Conservation (phyloP, 257 asterid genomes). For the Solanum medicagineum region DNA sequence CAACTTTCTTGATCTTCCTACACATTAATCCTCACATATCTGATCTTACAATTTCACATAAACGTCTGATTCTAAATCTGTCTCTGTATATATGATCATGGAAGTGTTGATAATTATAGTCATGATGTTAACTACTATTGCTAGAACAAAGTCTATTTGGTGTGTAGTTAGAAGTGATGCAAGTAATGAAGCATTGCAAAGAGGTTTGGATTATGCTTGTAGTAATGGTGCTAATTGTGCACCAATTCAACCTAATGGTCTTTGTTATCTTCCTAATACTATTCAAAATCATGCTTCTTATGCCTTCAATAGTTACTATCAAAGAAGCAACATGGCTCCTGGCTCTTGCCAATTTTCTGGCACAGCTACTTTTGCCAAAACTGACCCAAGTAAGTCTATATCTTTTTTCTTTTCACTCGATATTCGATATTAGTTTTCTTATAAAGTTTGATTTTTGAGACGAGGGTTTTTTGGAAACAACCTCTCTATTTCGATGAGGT, state of each 20-base stretch:
- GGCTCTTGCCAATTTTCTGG: slow-evolving; percentile 67
- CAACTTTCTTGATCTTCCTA: background rate
- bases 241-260: slow-evolving; percentile 55
- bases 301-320: slow-evolving; percentile 80
- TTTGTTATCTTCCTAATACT: slow-evolving; percentile 72
- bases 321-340: slow-evolving; percentile 55
- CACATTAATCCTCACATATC: background rate
- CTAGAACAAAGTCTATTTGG: slow-evolving; percentile 30
- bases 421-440: no score
- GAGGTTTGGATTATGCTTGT: slow-evolving; percentile 73
- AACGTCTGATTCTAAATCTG: background rate
- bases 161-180: slow-evolving; percentile 83
- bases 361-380: slow-evolving; percentile 61
- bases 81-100: background rate
- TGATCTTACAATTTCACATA: background rate
- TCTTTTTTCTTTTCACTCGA: no score
- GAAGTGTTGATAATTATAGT: background rate
- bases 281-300: slow-evolving; percentile 78
- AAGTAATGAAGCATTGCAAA: slow-evolving; percentile 40
- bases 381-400: slow-evolving; percentile 69
- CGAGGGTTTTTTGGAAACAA: no score
- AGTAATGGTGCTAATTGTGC: slow-evolving; percentile 68
- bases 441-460: no score
- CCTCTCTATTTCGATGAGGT: no score
- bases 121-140: background rate